Evolutionary conservation across 2,329 filamentous ascomycete species (phyloP), one percentile per base, ranked within the genome.

Genomic region (Fusarium sp.): DNA sequence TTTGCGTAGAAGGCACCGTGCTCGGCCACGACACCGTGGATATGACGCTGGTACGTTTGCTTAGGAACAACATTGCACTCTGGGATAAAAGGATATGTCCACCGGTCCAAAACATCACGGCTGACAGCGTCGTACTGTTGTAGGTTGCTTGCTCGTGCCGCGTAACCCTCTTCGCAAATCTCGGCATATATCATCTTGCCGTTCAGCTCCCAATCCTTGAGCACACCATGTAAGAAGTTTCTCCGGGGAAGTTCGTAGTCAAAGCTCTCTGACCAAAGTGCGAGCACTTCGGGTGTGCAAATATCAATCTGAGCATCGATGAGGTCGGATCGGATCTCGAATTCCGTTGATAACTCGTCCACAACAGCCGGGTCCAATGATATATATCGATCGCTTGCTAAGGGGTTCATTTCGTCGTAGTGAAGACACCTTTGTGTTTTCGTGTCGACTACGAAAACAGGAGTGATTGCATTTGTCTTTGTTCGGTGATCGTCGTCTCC

Each of bases 281-380:
- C 94, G 41, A 98, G 86, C 11, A 97, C 94, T 75, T 98, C 96
- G 0, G 95, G 94, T 2, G 96, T 98, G 80, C 95, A 98, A 67
- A 99, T 98, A 76, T 99, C 96, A 74, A 99, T 96, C 51, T 93
- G 92, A 72, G 93, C 94, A 78, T 99, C 96, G 64, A 98, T 91
- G 59, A 99, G 82, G 79, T 99, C 95, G 67, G 91, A 88, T 37
- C 94, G 89, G 20, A 97, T 84, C 72, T 96, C 93, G 49, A 97
- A 86, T 76, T 97, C 92, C 42, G 81, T 80, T 8, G 87, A 83
- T 69, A 91, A 85, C 47, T 88, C 85, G 51, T 90, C 88, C 18
- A 97, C 82, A n/a, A 97, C 83, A 36, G 93, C 90, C 4, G 92
- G 87, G 72, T 97, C 94, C 45, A 98, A 86, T 48, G 87, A 87